Base-by-base conservation (phyloP, 2,329 filamentous ascomycete genomes). In the Rhynchosporium agropyri region DNA sequence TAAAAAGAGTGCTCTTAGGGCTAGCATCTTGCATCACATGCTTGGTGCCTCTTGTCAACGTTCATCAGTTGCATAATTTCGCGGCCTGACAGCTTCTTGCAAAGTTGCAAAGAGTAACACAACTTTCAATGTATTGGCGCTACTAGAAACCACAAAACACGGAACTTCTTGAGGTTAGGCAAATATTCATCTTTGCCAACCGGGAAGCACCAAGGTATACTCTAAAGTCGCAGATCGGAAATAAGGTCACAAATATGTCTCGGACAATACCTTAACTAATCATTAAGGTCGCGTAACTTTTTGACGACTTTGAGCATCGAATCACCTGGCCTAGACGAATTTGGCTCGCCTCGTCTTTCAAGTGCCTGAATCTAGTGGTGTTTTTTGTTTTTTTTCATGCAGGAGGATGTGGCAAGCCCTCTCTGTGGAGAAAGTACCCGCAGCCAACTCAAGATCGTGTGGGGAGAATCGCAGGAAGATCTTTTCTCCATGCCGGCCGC, bases 401-500 rank as follows among this genome's bases (percentile, higher is more conserved):
- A 54, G 9, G 20, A 54, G 36, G 15, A 36, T 28, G 51, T 42
- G 51, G 51, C 51, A 29, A 28, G 36, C n/a, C n/a, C 3, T 6
- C 15, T 28, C n/a, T 42, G 51, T 54, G 51, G 51, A 54, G 7
- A 20, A n/a, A 40, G 13, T 29, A 54, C 33, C 4, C 33, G 36
- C 40, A 36, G 36, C n/a, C 38, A 40, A 33, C 36, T 12, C 6
- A 54, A 28, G 20, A 33, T 3, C 26, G 10, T 40, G 33, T 54
- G 10, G 33, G 10, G 4, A 7, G 20, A 28, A 54, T 13, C 15
- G 20, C 33, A 36, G 51, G 20, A 13, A 36, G 40, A 54, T 54
- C 33, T 54, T 40, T 54, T 40, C 51, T 54, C 51, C 51, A 54
- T 26, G 36, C 51, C 51, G 36, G 38, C 12, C n/a, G 28, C 12